A percentile compares a stretch with the other conserved stretches of the same genome.
Conservation (phyloP, 2,329 filamentous ascomycete genomes). For the Aspergillus viridinutans region DNA sequence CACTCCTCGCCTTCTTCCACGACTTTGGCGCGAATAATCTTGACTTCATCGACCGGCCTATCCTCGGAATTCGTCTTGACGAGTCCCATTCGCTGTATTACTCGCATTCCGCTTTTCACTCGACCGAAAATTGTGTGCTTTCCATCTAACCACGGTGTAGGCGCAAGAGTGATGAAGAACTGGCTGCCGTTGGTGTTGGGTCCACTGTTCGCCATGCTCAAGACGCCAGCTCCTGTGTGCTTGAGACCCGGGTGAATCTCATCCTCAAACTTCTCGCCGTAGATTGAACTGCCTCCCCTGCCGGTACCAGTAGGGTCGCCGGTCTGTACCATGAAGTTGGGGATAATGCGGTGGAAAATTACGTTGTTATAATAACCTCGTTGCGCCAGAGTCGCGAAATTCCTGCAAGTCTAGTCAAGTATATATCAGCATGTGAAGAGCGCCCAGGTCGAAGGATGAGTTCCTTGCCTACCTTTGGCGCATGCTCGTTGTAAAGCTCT, state of each 20-base stretch:
- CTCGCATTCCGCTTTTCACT: slow-evolving; percentile 74
- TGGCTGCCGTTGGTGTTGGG: slow-evolving; percentile 91
- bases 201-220: slow-evolving; percentile 95
- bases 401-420: slow-evolving; percentile 64
- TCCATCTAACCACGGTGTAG: slow-evolving; percentile 92
- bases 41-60: slow-evolving; percentile 74
- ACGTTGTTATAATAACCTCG: slow-evolving; percentile 85
- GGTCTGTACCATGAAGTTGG: slow-evolving; percentile 93
- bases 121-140: slow-evolving; percentile 97
- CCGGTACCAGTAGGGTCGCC: slow-evolving; percentile 94
- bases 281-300: slow-evolving; percentile 82
- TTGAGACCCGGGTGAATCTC: slow-evolving; percentile 76
- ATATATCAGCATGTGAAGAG: slow-evolving; percentile 14
- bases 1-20: slow-evolving; percentile 54
- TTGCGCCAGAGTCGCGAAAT: slow-evolving; percentile 75
- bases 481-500: slow-evolving; percentile 87
- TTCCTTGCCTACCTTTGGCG: slow-evolving; percentile 56
- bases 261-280: slow-evolving; percentile 89
- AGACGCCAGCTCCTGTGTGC: slow-evolving; percentile 87
- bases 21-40: slow-evolving; percentile 68
- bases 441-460: not conserved
- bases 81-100: slow-evolving; percentile 83
- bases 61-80: slow-evolving; percentile 82
- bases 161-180: slow-evolving; percentile 93
- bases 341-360: slow-evolving; percentile 90